Evolutionary conservation across 108 stramenopile species (phyloP), one percentile per base, ranked within the genome.

Genomic region (Cyclotella distinguenda): DNA sequence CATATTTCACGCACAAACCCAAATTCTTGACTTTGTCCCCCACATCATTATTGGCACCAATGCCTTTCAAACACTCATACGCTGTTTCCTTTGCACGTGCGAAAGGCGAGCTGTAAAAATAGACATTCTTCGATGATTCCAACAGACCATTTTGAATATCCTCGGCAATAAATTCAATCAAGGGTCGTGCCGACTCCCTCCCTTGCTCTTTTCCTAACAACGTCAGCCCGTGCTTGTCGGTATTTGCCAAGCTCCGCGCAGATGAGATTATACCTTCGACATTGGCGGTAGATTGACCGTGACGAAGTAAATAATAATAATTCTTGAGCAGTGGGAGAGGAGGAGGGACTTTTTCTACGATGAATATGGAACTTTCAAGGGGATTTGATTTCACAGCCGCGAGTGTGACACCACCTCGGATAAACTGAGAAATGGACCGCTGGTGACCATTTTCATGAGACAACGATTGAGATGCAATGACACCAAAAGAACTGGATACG

Each of bases 241-340:
- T 81, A 28, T 82, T 82, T 8, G 87, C 86, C 61, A 92, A 74
- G 47, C 84, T 82, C 40, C 90, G 74, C 13, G 76, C 74, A 1
- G 87, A 89, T 2, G 87, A 89, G 60, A 92, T 92, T 50, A 92
- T 76, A 18, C 74, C 74, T 18, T 84, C 90, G 21, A 92, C 87
- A 58, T 92, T 92, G 32, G 83, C 90, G 3, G 85, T 87, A 16
- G 70, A 73, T 61, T 89, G 90, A 21, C 90, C 90, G 61, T 92
- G 90, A 30, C 90, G 61, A 28, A 92, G 64, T 21, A 92, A 57
- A 50, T 92, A 92, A 32, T 89, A 92, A 10, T 75, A 52, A 59
- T 92, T 84, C 19, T 78, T 78, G 13, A 88, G 62, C 9, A 45
- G 27, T 6, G 87, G 87, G 22, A 92, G 58, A 1, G 76, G 73